Base-by-base conservation (phyloP, 2,329 filamentous ascomycete species). In the Neofusicoccum cordaticola region DNA sequence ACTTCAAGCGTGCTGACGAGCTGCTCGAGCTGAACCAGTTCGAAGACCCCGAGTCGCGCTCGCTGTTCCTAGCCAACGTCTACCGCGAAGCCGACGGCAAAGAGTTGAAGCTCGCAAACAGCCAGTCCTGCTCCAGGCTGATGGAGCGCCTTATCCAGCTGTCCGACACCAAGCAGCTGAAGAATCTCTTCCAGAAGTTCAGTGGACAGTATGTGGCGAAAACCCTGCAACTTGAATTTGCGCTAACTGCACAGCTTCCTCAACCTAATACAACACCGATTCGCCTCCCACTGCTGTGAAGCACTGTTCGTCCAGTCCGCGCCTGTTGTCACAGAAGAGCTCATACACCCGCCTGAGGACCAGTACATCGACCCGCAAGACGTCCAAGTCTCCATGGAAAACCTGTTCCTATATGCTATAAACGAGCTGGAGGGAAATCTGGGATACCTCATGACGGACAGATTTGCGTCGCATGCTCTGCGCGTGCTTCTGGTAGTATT, bases 201-300 rank as follows among this genome's bases (percentile, higher is more conserved):
- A 88, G 84, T 19, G 89, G 90, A 39, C 91, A 98, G 83, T 85
- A 74, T 67, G 83, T 80, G 12, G 17, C 45, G 35, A 52, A 42
- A 60, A 34, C 19, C 17, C 48, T 52, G 12, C 11, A 27, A 42
- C 8, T 27, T 22, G n/a, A 5, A 27, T n/a, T 51, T 66, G 70
- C 66, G 70, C 70, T 68, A 52, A 69, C 66, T 42, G 39, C 34
- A 41, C 70, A 85, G 83, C 78, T 96, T 98, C 78, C 82, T 94
- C 65, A 90, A 93, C 71, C 85, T 99, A 34, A 88, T 97, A 60
- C 93, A 96, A 75, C 95, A 99, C 79, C 90, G 95, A 17, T 99
- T 99, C 73, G 95, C 95, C 4, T 96, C 93, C 66, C 95, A 99
- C 81, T 98, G 94, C 79, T 97, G 93, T 75, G 95, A 99, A 80